These are phyloP conservation scores for Paramecium biaurelia DNA, from an alignment of 73 alveolate species.

Conservation along the genomic window DNA sequence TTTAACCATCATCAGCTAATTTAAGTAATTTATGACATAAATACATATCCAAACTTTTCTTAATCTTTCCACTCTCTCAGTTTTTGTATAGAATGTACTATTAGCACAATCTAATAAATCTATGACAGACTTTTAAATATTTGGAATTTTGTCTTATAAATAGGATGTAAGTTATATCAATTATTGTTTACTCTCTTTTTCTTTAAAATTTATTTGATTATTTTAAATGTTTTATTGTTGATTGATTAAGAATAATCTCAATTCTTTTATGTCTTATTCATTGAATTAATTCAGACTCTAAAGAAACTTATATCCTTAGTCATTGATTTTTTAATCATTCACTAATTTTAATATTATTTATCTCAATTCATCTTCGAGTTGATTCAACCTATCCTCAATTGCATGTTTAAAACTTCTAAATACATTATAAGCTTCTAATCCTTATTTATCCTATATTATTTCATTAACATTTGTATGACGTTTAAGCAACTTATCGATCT, in stretches of 20 bases:
- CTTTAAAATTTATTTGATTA: background rate
- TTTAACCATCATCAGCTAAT: constrained; percentile 15
- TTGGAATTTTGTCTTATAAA: background rate
- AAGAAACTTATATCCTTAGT: background rate
- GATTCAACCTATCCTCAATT: background rate
- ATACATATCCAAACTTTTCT: constrained; percentile 29
- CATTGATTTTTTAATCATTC: background rate
- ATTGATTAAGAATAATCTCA: background rate
- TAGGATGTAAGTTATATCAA: background rate
- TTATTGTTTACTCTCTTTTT: background rate
- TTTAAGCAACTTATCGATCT: background rate
- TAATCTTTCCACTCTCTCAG: background rate
- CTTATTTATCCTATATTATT: background rate
- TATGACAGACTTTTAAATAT: background rate
- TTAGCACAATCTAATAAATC: background rate
- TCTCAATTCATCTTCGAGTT: constrained; percentile 12
- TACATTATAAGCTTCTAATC: background rate
- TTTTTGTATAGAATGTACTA: background rate
- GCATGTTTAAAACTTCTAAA: background rate
- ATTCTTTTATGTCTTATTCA: background rate
- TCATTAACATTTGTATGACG: constrained; percentile 15
- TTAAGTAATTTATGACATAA: background rate
- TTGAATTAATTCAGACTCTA: background rate
- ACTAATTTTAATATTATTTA: background rate
- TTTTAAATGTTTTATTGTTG: background rate